A percentile compares a stretch with the other conserved stretches of the same genome.
Evolutionary conservation across 2,329 filamentous ascomycete genomes (phyloP).

Genomic region (Arthrobotrys megalospora): DNA sequence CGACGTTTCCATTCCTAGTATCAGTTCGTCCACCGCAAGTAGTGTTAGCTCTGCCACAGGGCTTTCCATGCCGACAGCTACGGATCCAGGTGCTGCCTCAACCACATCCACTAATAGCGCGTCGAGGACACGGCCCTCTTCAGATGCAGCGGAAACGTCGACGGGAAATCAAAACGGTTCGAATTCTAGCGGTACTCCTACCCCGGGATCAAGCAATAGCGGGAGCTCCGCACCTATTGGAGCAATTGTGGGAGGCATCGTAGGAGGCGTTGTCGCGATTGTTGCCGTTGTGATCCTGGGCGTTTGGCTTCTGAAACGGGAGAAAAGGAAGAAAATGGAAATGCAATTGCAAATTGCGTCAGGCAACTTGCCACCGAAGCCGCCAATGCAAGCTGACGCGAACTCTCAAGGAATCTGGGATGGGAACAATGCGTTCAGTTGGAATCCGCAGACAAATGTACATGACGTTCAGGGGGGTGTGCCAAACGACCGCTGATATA

Average conservation of each 20-base stretch:
- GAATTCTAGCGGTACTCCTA: constrained; percentile 4
- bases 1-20: constrained; percentile 18
- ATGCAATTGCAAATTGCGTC: constrained; percentile 31
- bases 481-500: background rate
- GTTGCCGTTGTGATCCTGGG: constrained; percentile 15
- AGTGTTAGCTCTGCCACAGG: background rate
- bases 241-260: background rate
- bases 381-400: background rate
- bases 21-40: constrained; percentile 13
- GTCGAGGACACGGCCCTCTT: constrained; percentile 1
- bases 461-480: constrained; percentile 36
- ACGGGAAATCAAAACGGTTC: constrained; percentile 5
- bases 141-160: constrained; percentile 11
- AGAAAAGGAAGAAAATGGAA: constrained; percentile 39
- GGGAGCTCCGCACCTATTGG: constrained; percentile 9
- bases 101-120: background rate
- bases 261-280: constrained; percentile 28
- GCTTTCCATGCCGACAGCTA: background rate
- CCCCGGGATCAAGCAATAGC: background rate
- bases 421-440: constrained; percentile 38
- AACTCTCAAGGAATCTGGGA: constrained; percentile 44
- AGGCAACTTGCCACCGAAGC: constrained; percentile 6
- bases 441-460: constrained; percentile 43
- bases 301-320: constrained; percentile 36
- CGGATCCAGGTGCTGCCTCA: constrained; percentile 3